Evolutionary conservation across 108 stramenopile genomes (phyloP), one percentile per base, ranked within the genome.

Genomic region (Stephanodiscus triporus): DNA sequence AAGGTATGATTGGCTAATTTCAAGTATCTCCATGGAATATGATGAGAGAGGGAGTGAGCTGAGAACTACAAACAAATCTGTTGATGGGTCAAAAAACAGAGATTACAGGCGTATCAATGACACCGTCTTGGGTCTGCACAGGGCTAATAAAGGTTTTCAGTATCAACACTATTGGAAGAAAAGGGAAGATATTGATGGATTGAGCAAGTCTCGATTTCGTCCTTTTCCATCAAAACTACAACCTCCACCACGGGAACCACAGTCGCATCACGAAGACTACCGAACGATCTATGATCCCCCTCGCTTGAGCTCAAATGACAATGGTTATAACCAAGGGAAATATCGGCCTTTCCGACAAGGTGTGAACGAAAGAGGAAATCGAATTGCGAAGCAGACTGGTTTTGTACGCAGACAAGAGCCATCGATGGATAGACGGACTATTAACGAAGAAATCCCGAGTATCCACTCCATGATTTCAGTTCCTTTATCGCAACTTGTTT

Each of bases 401-500:
- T 22, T 27, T 9, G 2, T 26, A 54, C 53, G 53, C 53, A 54
- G 53, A 26, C 20, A 54, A 26, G 16, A 7, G 26, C 53, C 23
- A 26, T 4, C 20, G 11, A 54, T 26, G 53, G 23, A 2, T 10
- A 27, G 26, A 26, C 9, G 53, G 5, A 9, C 7, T 0, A 13
- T 54, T 54, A 1, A 54, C 26, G 53, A 26, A 11, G 53, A 2
- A 27, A 54, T 4, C 23, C 26, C 23, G 9, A 54, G 23, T 26
- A 24, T 13, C 53, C 26, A 24, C 16, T 27, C 23, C 24, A 54
- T 54, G 1, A 23, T 9, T 24, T 24, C 53, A 54, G 24, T 26
- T 24, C 53, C 53, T 54, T 54, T 54, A 54, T 54, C 53, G 10
- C 1, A 26, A 13, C 53, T 54, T 54, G 11, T 54, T 54, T 54